Conservation (phyloP, 768 basidiomycete species). For the Podaxis sp. region DNA sequence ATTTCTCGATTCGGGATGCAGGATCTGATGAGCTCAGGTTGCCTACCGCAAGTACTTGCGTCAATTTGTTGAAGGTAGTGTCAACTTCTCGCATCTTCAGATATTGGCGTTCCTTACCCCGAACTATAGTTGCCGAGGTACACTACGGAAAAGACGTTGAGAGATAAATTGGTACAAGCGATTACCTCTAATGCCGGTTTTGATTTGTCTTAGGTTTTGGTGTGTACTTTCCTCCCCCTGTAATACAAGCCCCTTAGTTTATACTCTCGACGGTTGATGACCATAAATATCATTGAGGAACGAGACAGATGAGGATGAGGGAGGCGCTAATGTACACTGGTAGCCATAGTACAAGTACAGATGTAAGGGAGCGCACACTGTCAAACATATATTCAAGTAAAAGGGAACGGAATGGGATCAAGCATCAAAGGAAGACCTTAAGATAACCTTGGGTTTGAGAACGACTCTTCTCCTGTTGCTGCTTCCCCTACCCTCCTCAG, state of each 20-base stretch:
- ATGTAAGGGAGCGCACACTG: neutral
- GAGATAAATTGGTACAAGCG: slow-evolving; percentile 79
- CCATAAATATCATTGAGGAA: neutral
- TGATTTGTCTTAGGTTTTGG: slow-evolving; percentile 69
- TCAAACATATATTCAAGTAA: neutral
- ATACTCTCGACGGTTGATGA: neutral
- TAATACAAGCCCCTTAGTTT: neutral
- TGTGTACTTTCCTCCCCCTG: neutral
- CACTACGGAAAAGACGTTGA: slow-evolving; percentile 57
- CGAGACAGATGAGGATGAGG: neutral
- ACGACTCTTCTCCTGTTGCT: slow-evolving; percentile 10
- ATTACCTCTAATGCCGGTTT: slow-evolving; percentile 90
- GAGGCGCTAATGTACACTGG: neutral
- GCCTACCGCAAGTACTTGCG: slow-evolving; percentile 82
- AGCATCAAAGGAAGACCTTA: slow-evolving; percentile 9
- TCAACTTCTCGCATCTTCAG: neutral
- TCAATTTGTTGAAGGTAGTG: slow-evolving; percentile 84
- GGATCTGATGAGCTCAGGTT: slow-evolving; percentile 69
- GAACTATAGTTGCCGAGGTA: slow-evolving; percentile 65
- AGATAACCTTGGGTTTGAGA: slow-evolving; percentile 19
- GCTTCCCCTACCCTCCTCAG: neutral
- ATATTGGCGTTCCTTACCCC: neutral
- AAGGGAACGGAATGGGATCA: neutral
- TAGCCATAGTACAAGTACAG: neutral
- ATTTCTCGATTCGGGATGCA: slow-evolving; percentile 85